Base-by-base conservation (phyloP, 2,329 filamentous ascomycete genomes). In the Fusarium annulatum region DNA sequence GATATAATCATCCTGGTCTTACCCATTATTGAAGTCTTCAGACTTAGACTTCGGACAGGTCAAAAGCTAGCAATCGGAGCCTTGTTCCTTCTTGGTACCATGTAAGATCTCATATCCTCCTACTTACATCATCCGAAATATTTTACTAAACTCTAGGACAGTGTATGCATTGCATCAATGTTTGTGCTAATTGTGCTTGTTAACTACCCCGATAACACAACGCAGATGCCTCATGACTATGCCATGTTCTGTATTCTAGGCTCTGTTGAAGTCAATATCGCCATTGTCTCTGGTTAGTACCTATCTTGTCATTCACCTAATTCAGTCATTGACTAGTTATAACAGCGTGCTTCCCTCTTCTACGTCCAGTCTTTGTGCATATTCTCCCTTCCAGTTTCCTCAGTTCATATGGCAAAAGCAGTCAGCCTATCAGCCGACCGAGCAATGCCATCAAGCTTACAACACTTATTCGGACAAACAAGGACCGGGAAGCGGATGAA, bases 1-100 rank as follows among this genome's bases (percentile, higher is more conserved):
- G 81, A 83, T 9, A 15, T 82, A 11, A 61, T 67, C 7, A 82
- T 83, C 8, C 28, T 83, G 3, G 43, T 72, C 3, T 49, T 83
- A 2, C 81, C 81, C 1, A 42, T 80, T 9, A 64, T 80, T 7
- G 69, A 72, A 18, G 58, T 72, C 4, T 42, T 46, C 2, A 61
- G 45, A 9, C 64, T 72, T 1, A 48, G 23, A 3, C 23, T 72
- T 1, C 33, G 30, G 0, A 23, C 5, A 0, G 57, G 69, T 2
- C 69, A 72, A 16, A 72, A 72, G 36, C 12, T 69, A 7, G 63
- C 68, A 9, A 55, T 72, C 7, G 43, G 34, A 2, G 68, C 12
- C 5, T 16, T 71, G 1, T 71, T 71, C 28, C 19, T 67, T 14
- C 23, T 71, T 8, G 68, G 68, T 14, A 33, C 53, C 1, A 67